Conservation (phyloP, 208 protist species). For the Trichomonas vaginalis region DNA sequence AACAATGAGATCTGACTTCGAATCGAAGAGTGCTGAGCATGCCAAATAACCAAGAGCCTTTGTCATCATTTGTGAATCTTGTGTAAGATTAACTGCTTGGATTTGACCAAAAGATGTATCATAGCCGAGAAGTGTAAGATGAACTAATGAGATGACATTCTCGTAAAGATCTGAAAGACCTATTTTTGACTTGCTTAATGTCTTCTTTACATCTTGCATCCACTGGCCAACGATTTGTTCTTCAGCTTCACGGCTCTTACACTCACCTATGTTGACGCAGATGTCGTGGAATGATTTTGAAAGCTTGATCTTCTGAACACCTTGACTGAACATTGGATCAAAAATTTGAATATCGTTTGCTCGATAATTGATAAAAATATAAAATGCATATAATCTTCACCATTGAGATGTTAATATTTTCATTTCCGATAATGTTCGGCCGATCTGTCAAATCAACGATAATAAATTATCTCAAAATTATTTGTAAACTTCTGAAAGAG, state of each 20-base stretch:
- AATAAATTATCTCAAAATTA: too few species aligned
- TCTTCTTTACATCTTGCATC: neutral
- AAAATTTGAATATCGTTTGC: too few species aligned
- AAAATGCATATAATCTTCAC: too few species aligned
- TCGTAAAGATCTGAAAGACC: neutral
- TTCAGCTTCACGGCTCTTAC: neutral
- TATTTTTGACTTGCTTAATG: neutral
- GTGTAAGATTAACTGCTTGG: slow-evolving; percentile 12
- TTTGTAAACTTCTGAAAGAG: too few species aligned
- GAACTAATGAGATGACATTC: neutral
- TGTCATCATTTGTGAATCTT: neutral
- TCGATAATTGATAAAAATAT: too few species aligned
- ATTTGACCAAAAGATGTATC: slow-evolving; percentile 8
- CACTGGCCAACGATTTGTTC: neutral
- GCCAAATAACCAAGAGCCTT: slow-evolving; percentile 2
- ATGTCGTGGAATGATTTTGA: neutral
- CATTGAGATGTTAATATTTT: too few species aligned
- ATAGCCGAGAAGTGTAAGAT: neutral
- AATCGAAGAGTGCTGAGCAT: neutral
- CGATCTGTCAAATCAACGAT: too few species aligned
- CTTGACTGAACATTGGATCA: neutral
- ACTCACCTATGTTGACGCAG: neutral
- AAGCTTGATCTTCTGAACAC: neutral
- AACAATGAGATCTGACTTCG: neutral
- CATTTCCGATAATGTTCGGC: too few species aligned